Evolutionary conservation across 1,139 yeast species (phyloP).

Genomic region (Suhomyces atakaporum): DNA sequence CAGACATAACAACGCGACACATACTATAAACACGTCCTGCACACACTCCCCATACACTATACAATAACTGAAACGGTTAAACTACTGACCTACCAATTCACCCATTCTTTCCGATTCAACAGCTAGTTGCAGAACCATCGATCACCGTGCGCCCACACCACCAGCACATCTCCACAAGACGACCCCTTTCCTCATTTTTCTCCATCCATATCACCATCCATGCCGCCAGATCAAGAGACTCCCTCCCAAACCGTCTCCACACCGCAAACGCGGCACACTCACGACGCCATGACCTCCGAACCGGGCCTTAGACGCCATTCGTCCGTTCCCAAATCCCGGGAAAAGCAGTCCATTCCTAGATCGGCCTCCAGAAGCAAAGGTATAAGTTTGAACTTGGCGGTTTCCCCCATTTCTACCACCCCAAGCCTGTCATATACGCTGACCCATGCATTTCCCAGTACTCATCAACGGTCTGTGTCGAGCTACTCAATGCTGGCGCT

Average conservation of each 20-base stretch:
- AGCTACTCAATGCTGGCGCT: slow-evolving; percentile 2
- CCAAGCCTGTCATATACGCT: slow-evolving; percentile 3
- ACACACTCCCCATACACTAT: too few species aligned
- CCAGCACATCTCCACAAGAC: too few species aligned
- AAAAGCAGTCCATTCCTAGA: slow-evolving; percentile 7
- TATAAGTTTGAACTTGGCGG: slow-evolving; percentile 34
- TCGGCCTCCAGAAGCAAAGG: slow-evolving; percentile 27
- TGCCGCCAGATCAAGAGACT: not conserved
- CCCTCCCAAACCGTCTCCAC: slow-evolving; percentile 2
- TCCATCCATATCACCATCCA: too few species aligned
- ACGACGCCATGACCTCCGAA: slow-evolving; percentile 1
- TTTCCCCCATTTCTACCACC: slow-evolving; percentile 24
- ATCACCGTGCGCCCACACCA: too few species aligned
- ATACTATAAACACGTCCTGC: too few species aligned
- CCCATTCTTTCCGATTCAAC: too few species aligned
- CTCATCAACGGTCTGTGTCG: slow-evolving; percentile 6
- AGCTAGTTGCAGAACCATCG: too few species aligned
- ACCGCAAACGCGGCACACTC: slow-evolving; percentile 5
- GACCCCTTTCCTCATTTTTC: too few species aligned
- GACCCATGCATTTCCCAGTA: not conserved
- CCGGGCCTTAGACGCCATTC: not conserved
- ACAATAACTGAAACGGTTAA: too few species aligned
- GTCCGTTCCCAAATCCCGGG: slow-evolving; percentile 2
- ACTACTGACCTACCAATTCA: too few species aligned
- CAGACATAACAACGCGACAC: too few species aligned